Percentiles rank a stretch among this genome's conserved stretches.
These are phyloP conservation scores for Alternaria dauci DNA, from an alignment of 2,329 filamentous ascomycete genomes.

Conservation along the genomic window DNA sequence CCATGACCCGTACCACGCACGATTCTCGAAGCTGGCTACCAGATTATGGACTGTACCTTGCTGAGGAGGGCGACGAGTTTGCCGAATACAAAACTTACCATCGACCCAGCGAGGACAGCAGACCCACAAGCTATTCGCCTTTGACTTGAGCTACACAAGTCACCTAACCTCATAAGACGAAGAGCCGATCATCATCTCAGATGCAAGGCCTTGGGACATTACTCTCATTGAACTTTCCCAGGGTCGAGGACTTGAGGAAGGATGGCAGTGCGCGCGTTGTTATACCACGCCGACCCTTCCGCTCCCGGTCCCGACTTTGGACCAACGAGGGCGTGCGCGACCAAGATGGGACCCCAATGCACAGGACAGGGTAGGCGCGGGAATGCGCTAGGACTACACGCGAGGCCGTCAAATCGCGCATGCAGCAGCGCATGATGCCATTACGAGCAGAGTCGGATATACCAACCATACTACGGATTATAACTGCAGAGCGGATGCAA, in stretches of 20 bases:
- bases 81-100: constrained; percentile 29
- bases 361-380: no score
- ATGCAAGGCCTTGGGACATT: not conserved
- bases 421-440: constrained; percentile 2
- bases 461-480: not conserved
- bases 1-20: constrained; percentile 24
- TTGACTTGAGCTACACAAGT: constrained; percentile 14
- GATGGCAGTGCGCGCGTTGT: constrained; percentile 1
- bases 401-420: not conserved
- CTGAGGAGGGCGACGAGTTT: constrained; percentile 29
- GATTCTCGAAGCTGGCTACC: constrained; percentile 35
- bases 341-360: not conserved
- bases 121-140: constrained; percentile 36
- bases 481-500: constrained; percentile 3
- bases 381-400: constrained; percentile 1
- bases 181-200: not conserved
- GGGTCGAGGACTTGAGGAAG: constrained; percentile 8
- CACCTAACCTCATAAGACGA: not conserved
- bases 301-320: constrained; percentile 23
- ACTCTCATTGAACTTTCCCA: not conserved
- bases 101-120: constrained; percentile 20
- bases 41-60: constrained; percentile 34
- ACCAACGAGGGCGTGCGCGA: constrained; percentile 21
- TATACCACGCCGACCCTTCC: not conserved
- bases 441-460: not conserved